Conservation (phyloP, 2,329 filamentous ascomycete species). For the Colletotrichum acutatum region DNA sequence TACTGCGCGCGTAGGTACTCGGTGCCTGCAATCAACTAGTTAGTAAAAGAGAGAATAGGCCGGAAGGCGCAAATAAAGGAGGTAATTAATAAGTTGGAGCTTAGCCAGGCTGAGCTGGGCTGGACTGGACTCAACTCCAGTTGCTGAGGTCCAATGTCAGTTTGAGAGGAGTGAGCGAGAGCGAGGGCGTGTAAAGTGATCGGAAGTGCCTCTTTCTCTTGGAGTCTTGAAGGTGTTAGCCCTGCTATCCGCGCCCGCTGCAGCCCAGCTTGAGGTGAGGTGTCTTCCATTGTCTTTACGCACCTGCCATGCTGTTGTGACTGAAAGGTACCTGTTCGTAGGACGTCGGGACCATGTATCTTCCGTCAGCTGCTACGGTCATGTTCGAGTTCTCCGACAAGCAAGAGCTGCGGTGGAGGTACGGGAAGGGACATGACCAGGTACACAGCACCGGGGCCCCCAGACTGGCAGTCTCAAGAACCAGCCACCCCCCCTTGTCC, state of each 20-base stretch:
- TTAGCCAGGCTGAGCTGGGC: not conserved
- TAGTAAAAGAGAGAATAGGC: not conserved
- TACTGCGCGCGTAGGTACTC: not conserved
- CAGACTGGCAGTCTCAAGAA: not conserved
- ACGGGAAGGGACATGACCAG: conserved; percentile 7
- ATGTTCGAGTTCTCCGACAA: conserved; percentile 1
- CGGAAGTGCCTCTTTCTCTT: not conserved
- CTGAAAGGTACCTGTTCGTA: not conserved
- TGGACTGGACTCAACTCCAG: conserved; percentile 25
- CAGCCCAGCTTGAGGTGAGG: not conserved
- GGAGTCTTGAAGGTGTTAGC: not conserved
- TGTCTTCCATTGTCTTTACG: not conserved
- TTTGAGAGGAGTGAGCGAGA: not conserved
- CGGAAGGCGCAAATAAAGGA: conserved; percentile 7
- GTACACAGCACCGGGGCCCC: not conserved
- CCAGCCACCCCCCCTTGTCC: conserved; percentile 16
- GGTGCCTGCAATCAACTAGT: not conserved
- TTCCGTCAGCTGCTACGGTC: not conserved
- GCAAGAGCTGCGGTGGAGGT: not conserved
- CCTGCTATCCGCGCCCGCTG: not conserved
- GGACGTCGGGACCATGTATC: not conserved
- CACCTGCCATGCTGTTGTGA: not conserved
- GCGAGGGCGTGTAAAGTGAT: not conserved
- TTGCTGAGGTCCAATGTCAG: not conserved
- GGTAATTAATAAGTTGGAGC: not conserved